phyloP scores from a whole-genome alignment of 331 rosid genomes.

The Telfairia occidentalis region DNA sequence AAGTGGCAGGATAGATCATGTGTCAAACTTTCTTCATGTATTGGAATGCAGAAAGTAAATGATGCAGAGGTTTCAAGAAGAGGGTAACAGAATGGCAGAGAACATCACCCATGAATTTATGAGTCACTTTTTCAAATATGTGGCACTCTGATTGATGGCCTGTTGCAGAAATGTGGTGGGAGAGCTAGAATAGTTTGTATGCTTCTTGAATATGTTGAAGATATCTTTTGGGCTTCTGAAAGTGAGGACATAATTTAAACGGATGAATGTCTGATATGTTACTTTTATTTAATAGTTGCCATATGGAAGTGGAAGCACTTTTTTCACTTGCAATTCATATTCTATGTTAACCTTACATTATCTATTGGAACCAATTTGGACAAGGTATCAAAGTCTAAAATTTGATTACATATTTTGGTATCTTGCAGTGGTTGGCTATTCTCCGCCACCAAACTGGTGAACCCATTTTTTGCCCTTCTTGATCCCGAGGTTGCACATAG shows the following conservation, averaged over 20 bases:
- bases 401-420: constrained; percentile 17
- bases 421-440: constrained; percentile 91
- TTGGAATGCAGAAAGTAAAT: neutral
- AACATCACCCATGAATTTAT: neutral
- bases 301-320: neutral
- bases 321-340: neutral
- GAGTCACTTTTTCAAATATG: neutral
- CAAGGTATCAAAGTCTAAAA: neutral
- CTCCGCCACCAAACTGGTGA: constrained; percentile 85
- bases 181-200: neutral
- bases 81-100: neutral
- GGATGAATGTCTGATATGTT: neutral
- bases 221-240: neutral
- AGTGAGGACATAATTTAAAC: neutral
- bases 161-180: neutral
- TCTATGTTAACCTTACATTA: neutral
- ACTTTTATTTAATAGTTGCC: neutral
- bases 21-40: neutral
- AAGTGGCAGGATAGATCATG: neutral
- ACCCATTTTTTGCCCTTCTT: constrained; percentile 83
- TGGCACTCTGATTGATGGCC: neutral
- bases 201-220: neutral
- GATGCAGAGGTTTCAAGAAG: neutral
- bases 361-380: neutral
- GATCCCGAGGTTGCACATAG: constrained; percentile 86